Evolutionary conservation across 2,329 filamentous ascomycete genomes (phyloP), one percentile per base, ranked within the genome.

Genomic region (Sclerotinia spermophila): DNA sequence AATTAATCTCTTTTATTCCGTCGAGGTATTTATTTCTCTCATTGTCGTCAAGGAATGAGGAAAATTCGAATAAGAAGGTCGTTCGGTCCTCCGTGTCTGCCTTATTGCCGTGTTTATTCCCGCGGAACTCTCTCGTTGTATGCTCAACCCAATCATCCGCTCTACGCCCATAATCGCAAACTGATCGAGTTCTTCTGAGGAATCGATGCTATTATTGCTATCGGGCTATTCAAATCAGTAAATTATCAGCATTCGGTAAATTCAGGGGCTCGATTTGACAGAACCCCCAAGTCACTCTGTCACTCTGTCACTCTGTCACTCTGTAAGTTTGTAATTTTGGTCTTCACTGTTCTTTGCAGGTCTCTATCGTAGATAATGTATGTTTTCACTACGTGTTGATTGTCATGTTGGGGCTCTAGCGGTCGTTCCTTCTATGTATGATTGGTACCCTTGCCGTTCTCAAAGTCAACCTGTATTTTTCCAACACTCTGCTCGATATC

Each of bases 371-470:
- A 17, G 2, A 53, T 27, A 8, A 27, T 53, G 7, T 13, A 27
- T 17, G 5, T 27, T 53, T 3, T 3, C 17, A 3, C 7, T 1
- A 7, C 0, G 5, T 27, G n/a, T 8, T 13, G n/a, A 17, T 2
- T 3, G n/a, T 53, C 13, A 8, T 53, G 48, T 53, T 53, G n/a
- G 27, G 48, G n/a, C n/a, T 27, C n/a, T 17, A 53, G 2, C 15
- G n/a, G 48, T 53, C 11, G 48, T 30, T 17, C 48, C 48, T 53
- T 53, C 48, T n/a, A 53, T 15, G 2, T 17, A 6, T 27, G 15
- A 0, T 51, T 42, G 40, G 11, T 13, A 4, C 40, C 11, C 13
- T 42, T 3, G 40, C 40, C n/a, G 48, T 17, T 6, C 27, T 8
- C n/a, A 51, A 27, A 51, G 24, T 51, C 48, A 27, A 27, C 11